These are phyloP conservation scores for Tetrahymena thermophila DNA, from an alignment of 73 alveolate species.

Conservation along the genomic window DNA sequence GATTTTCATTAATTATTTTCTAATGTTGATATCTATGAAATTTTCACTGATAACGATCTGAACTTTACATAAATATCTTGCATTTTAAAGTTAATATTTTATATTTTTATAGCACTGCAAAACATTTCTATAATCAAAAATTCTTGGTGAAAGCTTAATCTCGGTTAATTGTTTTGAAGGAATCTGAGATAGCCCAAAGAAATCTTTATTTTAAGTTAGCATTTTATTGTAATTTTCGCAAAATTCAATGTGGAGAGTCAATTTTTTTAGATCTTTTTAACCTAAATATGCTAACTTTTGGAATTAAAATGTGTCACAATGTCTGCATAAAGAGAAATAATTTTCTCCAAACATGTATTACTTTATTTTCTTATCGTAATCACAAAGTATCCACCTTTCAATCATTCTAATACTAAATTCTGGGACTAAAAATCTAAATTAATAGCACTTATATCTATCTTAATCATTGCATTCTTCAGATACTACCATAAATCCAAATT, in stretches of 20 bases:
- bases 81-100: not conserved
- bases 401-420: not conserved
- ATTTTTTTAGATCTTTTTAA: not conserved
- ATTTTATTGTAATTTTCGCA: not conserved
- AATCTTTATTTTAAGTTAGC: not conserved
- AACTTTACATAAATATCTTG: not conserved
- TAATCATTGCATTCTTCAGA: not conserved
- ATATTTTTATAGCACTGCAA: not conserved
- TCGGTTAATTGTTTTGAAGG: not conserved
- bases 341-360: not conserved
- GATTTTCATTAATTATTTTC: not conserved
- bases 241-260: not conserved
- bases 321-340: not conserved
- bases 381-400: not conserved
- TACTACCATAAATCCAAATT: not conserved
- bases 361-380: not conserved
- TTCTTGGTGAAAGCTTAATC: not conserved
- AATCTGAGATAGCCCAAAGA: not conserved
- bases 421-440: not conserved
- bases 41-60: not conserved
- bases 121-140: not conserved
- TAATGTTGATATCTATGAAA: not conserved
- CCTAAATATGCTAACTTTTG: not conserved
- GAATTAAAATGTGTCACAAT: not conserved
- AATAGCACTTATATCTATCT: not conserved